Percentiles rank a stretch among this genome's conserved stretches.
Conservation (phyloP, 2,329 filamentous ascomycete species). For the Didymella keratinophila region DNA sequence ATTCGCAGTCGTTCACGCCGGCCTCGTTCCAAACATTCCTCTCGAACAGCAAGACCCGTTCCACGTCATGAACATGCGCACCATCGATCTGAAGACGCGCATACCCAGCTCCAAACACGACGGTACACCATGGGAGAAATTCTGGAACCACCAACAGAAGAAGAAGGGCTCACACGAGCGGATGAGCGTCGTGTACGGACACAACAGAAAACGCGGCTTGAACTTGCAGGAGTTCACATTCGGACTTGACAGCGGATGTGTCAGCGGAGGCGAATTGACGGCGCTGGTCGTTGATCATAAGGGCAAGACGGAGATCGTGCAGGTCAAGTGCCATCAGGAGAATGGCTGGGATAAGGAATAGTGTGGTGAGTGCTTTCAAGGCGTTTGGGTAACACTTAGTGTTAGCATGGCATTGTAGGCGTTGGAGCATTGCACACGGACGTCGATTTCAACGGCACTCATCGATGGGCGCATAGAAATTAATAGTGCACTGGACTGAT, state of each 20-base stretch:
- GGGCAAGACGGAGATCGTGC: conserved; percentile 47
- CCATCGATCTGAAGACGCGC: conserved; percentile 70
- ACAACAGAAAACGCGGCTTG: conserved; percentile 79
- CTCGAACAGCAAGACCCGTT: conserved; percentile 77
- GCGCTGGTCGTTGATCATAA: conserved; percentile 75
- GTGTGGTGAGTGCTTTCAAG: not conserved
- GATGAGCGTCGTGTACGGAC: conserved; percentile 71
- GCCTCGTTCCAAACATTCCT: conserved; percentile 77
- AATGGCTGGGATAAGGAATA: conserved; percentile 33
- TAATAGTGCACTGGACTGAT: not conserved
- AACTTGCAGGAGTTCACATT: conserved; percentile 74
- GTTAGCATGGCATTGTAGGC: conserved; percentile 15
- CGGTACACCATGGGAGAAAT: conserved; percentile 73
- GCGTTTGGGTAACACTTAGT: conserved; percentile 4
- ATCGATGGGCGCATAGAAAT: not conserved
- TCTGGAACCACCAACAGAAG: conserved; percentile 58
- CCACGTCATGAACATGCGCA: conserved; percentile 92
- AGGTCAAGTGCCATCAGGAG: conserved; percentile 51
- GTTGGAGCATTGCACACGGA: conserved; percentile 11
- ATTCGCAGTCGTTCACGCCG: conserved; percentile 83
- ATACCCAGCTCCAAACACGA: conserved; percentile 60
- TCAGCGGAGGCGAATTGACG: conserved; percentile 76
- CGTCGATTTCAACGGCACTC: not conserved
- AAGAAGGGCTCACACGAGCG: conserved; percentile 50
- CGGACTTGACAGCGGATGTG: conserved; percentile 85